phyloP scores from a whole-genome alignment of 1,284 basidiomycete species.

The Rhodotorula sp. region DNA sequence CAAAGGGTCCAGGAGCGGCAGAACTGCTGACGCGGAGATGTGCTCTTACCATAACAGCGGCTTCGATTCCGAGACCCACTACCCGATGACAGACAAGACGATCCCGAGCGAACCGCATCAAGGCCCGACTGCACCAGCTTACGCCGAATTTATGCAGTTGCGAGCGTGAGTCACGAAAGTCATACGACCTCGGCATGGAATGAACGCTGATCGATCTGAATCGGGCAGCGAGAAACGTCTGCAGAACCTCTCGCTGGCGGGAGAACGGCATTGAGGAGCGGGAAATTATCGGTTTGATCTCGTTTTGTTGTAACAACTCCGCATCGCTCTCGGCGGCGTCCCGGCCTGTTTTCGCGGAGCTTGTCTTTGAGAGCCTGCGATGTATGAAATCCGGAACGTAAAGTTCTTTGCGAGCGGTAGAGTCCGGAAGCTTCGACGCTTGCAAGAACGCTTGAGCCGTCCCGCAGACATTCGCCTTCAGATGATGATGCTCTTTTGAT shows the following conservation, averaged over 20 bases:
- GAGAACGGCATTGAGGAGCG: background rate
- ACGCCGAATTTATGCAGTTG: slow-evolving; percentile 40
- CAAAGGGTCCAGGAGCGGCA: background rate
- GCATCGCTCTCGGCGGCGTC: background rate
- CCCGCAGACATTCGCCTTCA: background rate
- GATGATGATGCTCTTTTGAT: background rate
- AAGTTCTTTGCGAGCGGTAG: too few species aligned
- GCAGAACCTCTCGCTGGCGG: background rate
- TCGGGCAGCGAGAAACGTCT: background rate
- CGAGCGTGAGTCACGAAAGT: slow-evolving; percentile 7
- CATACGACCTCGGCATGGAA: background rate
- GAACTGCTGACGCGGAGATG: background rate
- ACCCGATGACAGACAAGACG: slow-evolving; percentile 23
- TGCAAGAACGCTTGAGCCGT: too few species aligned
- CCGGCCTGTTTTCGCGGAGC: too few species aligned
- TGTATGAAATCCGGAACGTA: too few species aligned
- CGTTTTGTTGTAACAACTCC: background rate
- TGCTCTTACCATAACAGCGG: slow-evolving; percentile 18
- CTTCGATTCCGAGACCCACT: slow-evolving; percentile 43
- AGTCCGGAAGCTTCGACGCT: too few species aligned
- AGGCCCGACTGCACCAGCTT: slow-evolving; percentile 40
- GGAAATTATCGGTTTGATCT: background rate
- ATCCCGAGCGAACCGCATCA: slow-evolving; percentile 29
- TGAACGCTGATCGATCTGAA: background rate
- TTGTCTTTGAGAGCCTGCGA: too few species aligned